Evolutionary conservation across 1,284 basidiomycete species (phyloP).

Genomic region (Gomphus bonarii): DNA sequence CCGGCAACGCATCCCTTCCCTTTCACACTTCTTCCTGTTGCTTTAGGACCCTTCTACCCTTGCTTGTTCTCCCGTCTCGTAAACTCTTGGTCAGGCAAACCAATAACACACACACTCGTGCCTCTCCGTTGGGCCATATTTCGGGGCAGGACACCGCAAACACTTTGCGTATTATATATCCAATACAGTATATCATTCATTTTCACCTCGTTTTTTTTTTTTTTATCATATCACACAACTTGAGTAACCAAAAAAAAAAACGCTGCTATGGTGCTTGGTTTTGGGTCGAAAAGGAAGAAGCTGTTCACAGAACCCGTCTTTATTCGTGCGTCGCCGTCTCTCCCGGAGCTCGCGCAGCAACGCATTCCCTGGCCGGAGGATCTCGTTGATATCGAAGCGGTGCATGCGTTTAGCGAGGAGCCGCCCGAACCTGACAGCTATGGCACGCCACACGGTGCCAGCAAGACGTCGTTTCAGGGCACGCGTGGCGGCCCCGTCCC

Average conservation of each 20-base stretch:
- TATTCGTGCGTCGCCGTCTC: constrained; percentile 57
- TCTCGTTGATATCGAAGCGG: constrained; percentile 55
- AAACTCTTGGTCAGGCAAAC: neutral
- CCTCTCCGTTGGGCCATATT: neutral
- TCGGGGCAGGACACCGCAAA: neutral
- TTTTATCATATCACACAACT: too few relatives aligned
- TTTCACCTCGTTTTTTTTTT: neutral
- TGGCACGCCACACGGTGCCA: constrained; percentile 43
- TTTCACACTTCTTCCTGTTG: neutral
- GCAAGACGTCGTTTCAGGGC: constrained; percentile 45
- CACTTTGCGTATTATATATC: neutral
- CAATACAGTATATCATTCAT: neutral
- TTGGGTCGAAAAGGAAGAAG: constrained; percentile 38
- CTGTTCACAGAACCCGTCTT: constrained; percentile 28
- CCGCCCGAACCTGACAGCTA: constrained; percentile 18
- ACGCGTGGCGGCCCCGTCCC: constrained; percentile 41
- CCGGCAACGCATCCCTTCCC: neutral
- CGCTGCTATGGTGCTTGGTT: constrained; percentile 47
- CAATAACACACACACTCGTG: neutral
- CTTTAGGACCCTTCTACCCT: neutral
- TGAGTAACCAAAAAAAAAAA: too few relatives aligned
- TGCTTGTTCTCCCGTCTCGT: neutral
- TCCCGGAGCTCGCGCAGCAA: constrained; percentile 60
- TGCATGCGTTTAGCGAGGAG: constrained; percentile 31
- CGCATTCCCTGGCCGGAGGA: constrained; percentile 73